Percentiles rank a stretch among this genome's conserved stretches.
These are phyloP conservation scores for Polyporus arcularius DNA, from an alignment of 768 basidiomycete species.

Conservation along the genomic window DNA sequence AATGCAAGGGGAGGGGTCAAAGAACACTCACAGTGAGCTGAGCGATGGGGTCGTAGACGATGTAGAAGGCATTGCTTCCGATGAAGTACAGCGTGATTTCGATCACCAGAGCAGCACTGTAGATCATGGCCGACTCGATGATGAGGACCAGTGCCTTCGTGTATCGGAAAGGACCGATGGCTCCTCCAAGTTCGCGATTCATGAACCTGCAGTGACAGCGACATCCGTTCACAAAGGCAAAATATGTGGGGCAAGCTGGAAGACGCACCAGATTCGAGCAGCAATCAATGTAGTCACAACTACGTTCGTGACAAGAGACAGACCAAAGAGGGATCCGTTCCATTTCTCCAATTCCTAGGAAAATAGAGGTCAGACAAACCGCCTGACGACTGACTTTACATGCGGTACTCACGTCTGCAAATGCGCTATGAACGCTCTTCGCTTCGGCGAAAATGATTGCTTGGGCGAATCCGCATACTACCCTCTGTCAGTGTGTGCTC, in stretches of 20 bases:
- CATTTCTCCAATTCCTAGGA: conserved; percentile 15
- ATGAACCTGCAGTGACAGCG: conserved; percentile 20
- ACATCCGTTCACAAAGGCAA: neutral
- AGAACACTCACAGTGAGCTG: conserved; percentile 29
- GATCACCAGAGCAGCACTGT: conserved; percentile 36
- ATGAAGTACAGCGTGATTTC: conserved; percentile 38
- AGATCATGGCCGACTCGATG: conserved; percentile 36
- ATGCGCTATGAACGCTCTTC: conserved; percentile 34
- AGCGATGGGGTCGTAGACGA: conserved; percentile 38
- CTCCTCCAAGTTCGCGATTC: conserved; percentile 21
- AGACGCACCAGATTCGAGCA: conserved; percentile 33
- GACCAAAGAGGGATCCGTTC: conserved; percentile 39
- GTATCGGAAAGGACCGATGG: conserved; percentile 23
- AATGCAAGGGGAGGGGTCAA: neutral
- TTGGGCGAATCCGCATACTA: conserved; percentile 36
- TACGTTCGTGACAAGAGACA: conserved; percentile 38
- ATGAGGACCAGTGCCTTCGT: conserved; percentile 31
- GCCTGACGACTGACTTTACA: no score
- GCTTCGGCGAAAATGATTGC: conserved; percentile 33
- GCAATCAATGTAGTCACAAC: conserved; percentile 36
- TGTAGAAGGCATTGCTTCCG: conserved; percentile 37
- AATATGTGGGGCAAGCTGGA: neutral
- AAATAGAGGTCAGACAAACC: neutral
- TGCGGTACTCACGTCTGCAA: conserved; percentile 19
- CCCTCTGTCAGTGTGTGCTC: neutral